Evolutionary conservation across 2,329 filamentous ascomycete genomes (phyloP).

Genomic region (Hypoxylon sp.): DNA sequence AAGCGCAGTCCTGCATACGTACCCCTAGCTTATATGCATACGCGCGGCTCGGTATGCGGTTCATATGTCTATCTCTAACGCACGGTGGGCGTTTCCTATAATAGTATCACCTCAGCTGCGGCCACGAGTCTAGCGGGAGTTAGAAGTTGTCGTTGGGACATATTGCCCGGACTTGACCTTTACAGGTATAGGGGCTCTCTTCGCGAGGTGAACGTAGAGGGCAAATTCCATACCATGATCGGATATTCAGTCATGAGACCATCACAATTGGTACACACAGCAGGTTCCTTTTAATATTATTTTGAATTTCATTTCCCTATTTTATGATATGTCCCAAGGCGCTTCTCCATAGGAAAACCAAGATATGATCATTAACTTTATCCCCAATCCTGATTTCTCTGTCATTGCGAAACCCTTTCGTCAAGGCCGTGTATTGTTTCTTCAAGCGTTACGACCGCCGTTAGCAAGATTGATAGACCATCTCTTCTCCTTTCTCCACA

Average conservation of each 20-base stretch:
- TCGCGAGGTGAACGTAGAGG: not conserved
- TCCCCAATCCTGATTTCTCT: not conserved
- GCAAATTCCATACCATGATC: not conserved
- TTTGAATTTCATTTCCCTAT: constrained; percentile 4
- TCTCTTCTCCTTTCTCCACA: not conserved
- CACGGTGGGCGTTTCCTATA: not conserved
- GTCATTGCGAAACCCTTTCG: not conserved
- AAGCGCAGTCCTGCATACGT: not conserved
- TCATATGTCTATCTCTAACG: not conserved
- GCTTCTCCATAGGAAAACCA: not conserved
- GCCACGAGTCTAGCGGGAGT: not conserved
- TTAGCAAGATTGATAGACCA: not conserved
- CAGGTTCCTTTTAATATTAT: not conserved
- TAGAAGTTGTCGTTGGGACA: not conserved
- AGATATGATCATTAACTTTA: not conserved
- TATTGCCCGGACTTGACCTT: not conserved
- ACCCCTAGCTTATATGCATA: not conserved
- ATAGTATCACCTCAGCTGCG: no score
- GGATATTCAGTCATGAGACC: not conserved
- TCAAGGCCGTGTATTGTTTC: not conserved
- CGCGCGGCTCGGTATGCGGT: not conserved
- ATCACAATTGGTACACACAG: not conserved
- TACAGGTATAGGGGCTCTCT: not conserved
- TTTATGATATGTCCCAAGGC: not conserved
- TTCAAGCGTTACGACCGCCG: not conserved